phyloP scores from a whole-genome alignment of 2,329 filamentous ascomycete genomes.

The Thielaviopsis musarum region DNA sequence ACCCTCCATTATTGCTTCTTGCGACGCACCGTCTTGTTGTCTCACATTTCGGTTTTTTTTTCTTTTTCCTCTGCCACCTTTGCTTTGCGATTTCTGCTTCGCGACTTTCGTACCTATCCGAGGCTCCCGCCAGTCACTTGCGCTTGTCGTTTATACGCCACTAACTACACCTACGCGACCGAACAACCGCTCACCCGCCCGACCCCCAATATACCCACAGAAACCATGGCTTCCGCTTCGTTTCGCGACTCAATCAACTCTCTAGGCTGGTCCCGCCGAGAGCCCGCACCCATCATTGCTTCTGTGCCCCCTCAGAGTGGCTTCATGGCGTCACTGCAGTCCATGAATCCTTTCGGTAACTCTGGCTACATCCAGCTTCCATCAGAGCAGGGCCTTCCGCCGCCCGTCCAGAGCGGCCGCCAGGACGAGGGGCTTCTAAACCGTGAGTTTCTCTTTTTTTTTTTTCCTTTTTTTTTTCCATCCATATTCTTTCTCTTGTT shows the following conservation, averaged over 20 bases:
- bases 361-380: slow-evolving; percentile 83
- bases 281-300: slow-evolving; percentile 57
- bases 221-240: slow-evolving; percentile 62
- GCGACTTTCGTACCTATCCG: neutral
- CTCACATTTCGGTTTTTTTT: neutral
- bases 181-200: neutral
- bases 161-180: neutral
- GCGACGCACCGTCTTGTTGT: neutral
- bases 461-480: slow-evolving; percentile 10
- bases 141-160: neutral
- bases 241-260: slow-evolving; percentile 94
- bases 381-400: slow-evolving; percentile 20
- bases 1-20: neutral
- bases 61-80: neutral
- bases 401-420: slow-evolving; percentile 60
- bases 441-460: slow-evolving; percentile 46
- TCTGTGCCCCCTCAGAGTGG: slow-evolving; percentile 51
- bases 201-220: neutral
- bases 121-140: neutral
- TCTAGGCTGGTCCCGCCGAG: slow-evolving; percentile 81
- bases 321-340: slow-evolving; percentile 65
- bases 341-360: slow-evolving; percentile 72
- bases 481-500: slow-evolving; percentile 2
- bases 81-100: neutral
- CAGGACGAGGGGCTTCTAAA: slow-evolving; percentile 94